Conservation (phyloP, 2,329 filamentous ascomycete species). For the Gyromitra esculenta region DNA sequence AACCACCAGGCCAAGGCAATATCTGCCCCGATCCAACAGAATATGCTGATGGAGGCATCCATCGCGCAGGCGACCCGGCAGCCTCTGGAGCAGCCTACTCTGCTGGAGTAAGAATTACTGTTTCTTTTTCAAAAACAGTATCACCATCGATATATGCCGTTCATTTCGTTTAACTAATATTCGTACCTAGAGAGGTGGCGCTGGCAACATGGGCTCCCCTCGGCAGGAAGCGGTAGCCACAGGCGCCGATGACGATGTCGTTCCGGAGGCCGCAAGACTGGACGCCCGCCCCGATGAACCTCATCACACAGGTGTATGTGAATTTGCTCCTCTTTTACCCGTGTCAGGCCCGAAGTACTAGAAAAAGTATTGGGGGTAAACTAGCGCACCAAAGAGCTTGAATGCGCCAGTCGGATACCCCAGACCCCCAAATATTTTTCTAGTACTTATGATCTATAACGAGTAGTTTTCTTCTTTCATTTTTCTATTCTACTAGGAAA, state of each 20-base stretch:
- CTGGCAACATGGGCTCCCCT: constrained; percentile 57
- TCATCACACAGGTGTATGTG: constrained; percentile 66
- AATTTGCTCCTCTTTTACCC: background rate
- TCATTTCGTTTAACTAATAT: constrained; percentile 25
- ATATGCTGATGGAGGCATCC: constrained; percentile 72
- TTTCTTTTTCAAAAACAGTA: background rate
- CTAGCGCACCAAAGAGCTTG: too few relatives aligned
- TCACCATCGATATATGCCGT: background rate
- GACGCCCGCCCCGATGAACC: constrained; percentile 64
- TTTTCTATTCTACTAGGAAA: background rate
- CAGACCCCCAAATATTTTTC: background rate
- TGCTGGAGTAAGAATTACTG: constrained; percentile 55
- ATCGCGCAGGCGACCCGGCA: constrained; percentile 64
- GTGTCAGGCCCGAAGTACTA: background rate
- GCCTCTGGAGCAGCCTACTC: constrained; percentile 57
- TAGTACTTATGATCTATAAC: background rate
- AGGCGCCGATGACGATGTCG: constrained; percentile 65
- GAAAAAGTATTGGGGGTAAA: background rate
- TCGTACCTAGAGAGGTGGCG: constrained; percentile 57
- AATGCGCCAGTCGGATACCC: background rate
- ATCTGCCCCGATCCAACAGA: constrained; percentile 68
- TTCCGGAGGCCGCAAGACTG: constrained; percentile 67
- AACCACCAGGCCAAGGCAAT: constrained; percentile 63
- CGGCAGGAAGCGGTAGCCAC: constrained; percentile 33
- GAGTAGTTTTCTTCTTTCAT: background rate